Evolutionary conservation across 192 early-diverging fungal species (phyloP).

Genomic region (Coemansia sp.): DNA sequence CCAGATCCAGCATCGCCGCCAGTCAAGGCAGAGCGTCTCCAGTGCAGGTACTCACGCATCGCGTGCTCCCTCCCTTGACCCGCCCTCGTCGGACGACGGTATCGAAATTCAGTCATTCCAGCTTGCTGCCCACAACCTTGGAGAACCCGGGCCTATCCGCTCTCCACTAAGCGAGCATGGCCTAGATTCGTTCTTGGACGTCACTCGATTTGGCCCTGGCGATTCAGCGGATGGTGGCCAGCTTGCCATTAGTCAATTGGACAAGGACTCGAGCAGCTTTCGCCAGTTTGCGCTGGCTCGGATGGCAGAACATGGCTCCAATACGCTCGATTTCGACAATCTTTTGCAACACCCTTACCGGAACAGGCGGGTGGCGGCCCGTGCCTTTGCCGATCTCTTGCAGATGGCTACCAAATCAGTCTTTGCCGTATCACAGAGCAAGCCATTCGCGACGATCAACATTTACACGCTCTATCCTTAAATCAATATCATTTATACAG

Average conservation of each 20-base stretch:
- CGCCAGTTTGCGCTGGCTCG: slow-evolving; percentile 22
- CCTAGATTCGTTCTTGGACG: slow-evolving; percentile 43
- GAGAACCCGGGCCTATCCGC: neutral
- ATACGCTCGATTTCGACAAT: slow-evolving; percentile 21
- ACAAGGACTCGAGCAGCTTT: slow-evolving; percentile 35
- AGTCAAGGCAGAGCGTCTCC: slow-evolving; percentile 5
- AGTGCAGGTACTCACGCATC: slow-evolving; percentile 22
- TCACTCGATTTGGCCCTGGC: slow-evolving; percentile 4
- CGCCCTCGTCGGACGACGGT: slow-evolving; percentile 32
- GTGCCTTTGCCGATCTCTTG: slow-evolving; percentile 45
- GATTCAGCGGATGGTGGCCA: neutral
- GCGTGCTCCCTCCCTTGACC: slow-evolving; percentile 30
- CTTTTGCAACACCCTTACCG: slow-evolving; percentile 26
- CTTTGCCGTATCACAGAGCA: slow-evolving; percentile 25
- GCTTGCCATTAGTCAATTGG: neutral
- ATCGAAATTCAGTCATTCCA: slow-evolving; percentile 45
- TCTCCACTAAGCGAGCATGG: slow-evolving; percentile 13
- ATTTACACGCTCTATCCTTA: slow-evolving; percentile 7
- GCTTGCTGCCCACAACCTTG: slow-evolving; percentile 24
- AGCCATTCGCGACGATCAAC: slow-evolving; percentile 17
- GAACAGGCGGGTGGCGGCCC: slow-evolving; percentile 38
- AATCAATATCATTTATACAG: neutral
- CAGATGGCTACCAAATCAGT: slow-evolving; percentile 41
- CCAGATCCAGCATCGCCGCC: neutral
- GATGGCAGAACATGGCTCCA: slow-evolving; percentile 12